These are phyloP conservation scores for Bryum argenteum DNA, from an alignment of 225 moss, liverwort and hornwort species.

Conservation along the genomic window DNA sequence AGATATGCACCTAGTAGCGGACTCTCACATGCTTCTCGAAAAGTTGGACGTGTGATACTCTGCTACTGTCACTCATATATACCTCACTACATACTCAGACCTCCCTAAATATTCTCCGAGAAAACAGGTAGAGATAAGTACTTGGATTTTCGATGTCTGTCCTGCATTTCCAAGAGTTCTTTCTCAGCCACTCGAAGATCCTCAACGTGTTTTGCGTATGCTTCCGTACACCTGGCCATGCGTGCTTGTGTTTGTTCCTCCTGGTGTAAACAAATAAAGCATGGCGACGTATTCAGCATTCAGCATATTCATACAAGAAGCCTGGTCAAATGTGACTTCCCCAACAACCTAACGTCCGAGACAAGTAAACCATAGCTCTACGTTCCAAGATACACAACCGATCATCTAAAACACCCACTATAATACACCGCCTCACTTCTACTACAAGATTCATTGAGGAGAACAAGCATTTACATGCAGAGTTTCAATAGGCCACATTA, in stretches of 20 bases:
- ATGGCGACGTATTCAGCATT: constrained; percentile 14
- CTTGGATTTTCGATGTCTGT: constrained; percentile 94
- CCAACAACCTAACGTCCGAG: neutral
- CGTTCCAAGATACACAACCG: neutral
- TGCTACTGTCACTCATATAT: neutral
- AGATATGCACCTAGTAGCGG: neutral
- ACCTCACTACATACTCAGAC: neutral
- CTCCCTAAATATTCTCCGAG: neutral
- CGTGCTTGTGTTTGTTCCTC: constrained; percentile 73
- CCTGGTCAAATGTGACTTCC: neutral
- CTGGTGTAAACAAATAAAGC: constrained; percentile 42
- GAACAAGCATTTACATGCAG: neutral
- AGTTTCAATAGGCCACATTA: neutral
- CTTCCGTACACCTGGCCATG: constrained; percentile 68
- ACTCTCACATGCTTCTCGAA: constrained; percentile 1
- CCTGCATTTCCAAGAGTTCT: constrained; percentile 89
- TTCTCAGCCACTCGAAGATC: constrained; percentile 65
- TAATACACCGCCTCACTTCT: neutral
- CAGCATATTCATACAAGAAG: constrained; percentile 1
- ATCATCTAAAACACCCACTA: neutral
- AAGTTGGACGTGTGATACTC: neutral
- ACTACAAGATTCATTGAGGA: neutral
- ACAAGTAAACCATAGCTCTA: neutral
- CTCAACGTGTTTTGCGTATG: constrained; percentile 63
- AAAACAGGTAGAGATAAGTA: constrained; percentile 28